Evolutionary conservation across 2,329 filamentous ascomycete genomes (phyloP), one percentile per base, ranked within the genome.

Genomic region (Fusarium musae): DNA sequence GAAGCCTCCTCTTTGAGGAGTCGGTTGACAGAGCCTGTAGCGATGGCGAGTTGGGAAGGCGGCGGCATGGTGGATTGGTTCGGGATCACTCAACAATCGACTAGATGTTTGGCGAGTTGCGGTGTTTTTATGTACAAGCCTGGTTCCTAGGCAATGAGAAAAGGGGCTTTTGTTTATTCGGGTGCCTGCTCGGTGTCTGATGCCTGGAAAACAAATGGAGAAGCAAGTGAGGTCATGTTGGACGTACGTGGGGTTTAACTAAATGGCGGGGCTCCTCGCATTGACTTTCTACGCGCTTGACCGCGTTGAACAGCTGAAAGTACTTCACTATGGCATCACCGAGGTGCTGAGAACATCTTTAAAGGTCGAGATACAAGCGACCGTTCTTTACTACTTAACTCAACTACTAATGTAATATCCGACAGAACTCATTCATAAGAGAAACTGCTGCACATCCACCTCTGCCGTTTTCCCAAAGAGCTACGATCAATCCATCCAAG

Each of bases 1-100:
- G 92, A 96, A 43, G 89, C 86, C 82, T 98, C 94, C 83, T 99
- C 96, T 83, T 97, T 98, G 75, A 97, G 90, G 53, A 98, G 89
- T 66, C 96, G 94, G 77, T 89, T 87, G 75, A 98, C 90, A 26
- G 94, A 91, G 70, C 92, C 90, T 30, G 93, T 96, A 49, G 93
- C 91, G 80, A 98, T 96, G 78, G 90, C 83, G 81, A 98, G 90
- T 76, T 91, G 88, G 2, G 92, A 91, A 49, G 93, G 93, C 37
- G 94, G 88, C 7, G 93, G 88, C 95, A 97, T 97, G 56, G 57
- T 83, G 75, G 43, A 59, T 46, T 28, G 32, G 40, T 42, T 53
- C 30, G 58, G 50, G 30, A 16, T 12, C 17, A 59, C 30, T 30
- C 37, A 53, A 26, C 23, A 42, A 26, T 52, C 13, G 32, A 37